Percentiles rank a stretch among this genome's conserved stretches.
phyloP scores from a whole-genome alignment of 176 grass and related monocot species.

The Alopecurus myosuroides region DNA sequence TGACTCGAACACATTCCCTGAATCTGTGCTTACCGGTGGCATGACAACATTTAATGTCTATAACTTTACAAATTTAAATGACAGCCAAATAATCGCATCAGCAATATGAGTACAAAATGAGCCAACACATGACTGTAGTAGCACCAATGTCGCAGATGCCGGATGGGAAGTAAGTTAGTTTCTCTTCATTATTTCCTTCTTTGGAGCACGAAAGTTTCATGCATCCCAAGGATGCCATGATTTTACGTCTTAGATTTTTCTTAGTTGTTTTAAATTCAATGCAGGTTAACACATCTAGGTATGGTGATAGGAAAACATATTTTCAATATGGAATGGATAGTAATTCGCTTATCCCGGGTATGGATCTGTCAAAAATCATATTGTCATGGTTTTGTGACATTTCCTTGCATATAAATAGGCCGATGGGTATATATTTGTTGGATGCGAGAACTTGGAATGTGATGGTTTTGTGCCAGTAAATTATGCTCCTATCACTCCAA shows the following conservation, averaged over 20 bases:
- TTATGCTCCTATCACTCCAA: background rate
- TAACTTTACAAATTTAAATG: background rate
- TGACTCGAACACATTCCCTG: background rate
- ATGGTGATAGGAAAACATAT: slow-evolving; percentile 21
- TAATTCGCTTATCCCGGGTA: background rate
- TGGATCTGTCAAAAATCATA: background rate
- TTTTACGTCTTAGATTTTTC: background rate
- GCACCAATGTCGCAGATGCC: background rate
- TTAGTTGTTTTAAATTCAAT: background rate
- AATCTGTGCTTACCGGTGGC: background rate
- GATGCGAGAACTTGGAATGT: background rate
- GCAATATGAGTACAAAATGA: background rate
- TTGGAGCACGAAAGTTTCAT: background rate
- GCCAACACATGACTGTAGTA: background rate
- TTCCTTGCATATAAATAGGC: background rate
- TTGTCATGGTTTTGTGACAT: background rate
- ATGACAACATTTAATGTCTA: slow-evolving; percentile 2
- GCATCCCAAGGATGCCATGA: background rate
- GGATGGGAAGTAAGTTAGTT: background rate
- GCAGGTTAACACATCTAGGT: background rate
- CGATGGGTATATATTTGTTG: background rate
- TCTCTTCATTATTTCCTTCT: background rate
- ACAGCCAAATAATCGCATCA: background rate
- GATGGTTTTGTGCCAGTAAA: background rate
- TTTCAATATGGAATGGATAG: background rate